Evolutionary conservation across 495 filamentous ascomycete species (phyloP), one percentile per base, ranked within the genome.

Genomic region (Paragyromitra xinjiangensis): DNA sequence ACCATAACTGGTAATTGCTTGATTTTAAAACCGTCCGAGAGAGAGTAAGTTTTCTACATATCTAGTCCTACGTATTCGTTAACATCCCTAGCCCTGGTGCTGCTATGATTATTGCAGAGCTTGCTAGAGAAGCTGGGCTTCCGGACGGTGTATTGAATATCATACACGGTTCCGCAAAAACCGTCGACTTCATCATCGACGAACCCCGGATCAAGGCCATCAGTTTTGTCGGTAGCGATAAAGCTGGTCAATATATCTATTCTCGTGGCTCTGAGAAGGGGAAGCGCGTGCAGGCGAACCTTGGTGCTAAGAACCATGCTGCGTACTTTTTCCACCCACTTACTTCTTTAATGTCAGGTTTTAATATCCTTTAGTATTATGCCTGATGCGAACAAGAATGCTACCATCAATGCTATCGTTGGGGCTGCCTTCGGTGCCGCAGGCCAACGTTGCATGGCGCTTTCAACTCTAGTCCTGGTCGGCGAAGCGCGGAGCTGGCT

Each of bases 261-360:
- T 84, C 88, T 59, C 92, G 94, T 62, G 96, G 89, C 22, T 96
- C 94, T 7, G 94, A 94, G 77, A 94, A 98, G 81, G 95, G 95
- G 63, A 91, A 91, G 84, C 87, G 89, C 80, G 94, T 98, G n/a
- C 95, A 99, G 85, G 95, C 95, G 81, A 99, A 99, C 84, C 85
- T 99, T 66, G 95, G 95, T 26, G 95, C 95, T 55, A 99, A 99
- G 89, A 99, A 99, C 88, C 95, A 99, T 83, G 95, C 94, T 29
- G 92, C 93, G 81, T 82, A 77, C 73, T 66, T 70, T 6, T 19
- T 42, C 24, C 14, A 22, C 39, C 8, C 7, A 37, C 19, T 24
- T 40, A 0, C 6, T 58, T 22, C 11, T 53, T 9, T n/a, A 8
- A n/a, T 40, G 34, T 14, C 45, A 48, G 34, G 9, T 69, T 39